Percentiles rank a stretch among this genome's conserved stretches.
phyloP scores from a whole-genome alignment of 768 basidiomycete genomes.

The Coprinellus micaceus region DNA sequence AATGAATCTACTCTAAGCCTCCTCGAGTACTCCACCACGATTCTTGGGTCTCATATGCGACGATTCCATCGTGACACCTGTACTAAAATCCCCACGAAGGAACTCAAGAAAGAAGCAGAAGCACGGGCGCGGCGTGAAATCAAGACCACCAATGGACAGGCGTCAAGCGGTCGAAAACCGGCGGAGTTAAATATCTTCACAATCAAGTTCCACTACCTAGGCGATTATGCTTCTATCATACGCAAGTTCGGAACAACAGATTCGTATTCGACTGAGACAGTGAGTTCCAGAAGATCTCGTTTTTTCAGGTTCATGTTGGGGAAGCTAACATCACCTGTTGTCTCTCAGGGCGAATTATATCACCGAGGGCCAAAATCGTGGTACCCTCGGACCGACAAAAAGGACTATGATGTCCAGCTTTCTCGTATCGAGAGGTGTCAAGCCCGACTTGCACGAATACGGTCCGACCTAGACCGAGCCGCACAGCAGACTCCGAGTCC shows the following conservation, averaged over 20 bases:
- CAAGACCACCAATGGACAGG: background rate
- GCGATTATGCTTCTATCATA: background rate
- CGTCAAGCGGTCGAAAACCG: background rate
- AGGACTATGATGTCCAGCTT: background rate
- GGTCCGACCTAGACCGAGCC: background rate
- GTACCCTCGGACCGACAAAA: background rate
- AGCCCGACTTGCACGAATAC: background rate
- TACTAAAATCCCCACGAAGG: background rate
- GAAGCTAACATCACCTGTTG: background rate
- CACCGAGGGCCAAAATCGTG: background rate
- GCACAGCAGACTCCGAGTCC: no score
- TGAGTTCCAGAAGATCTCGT: background rate
- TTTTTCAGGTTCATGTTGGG: background rate
- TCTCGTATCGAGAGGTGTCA: background rate
- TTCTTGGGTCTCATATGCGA: background rate
- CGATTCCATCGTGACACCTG: background rate
- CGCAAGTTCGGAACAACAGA: background rate
- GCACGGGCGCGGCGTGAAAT: background rate
- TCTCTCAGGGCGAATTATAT: background rate
- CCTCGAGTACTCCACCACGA: background rate
- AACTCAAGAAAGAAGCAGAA: conserved; percentile 1
- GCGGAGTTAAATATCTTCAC: background rate
- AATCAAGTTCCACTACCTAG: background rate
- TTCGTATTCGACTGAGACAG: background rate
- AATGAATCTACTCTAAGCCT: conserved; percentile 1